Evolutionary conservation across 2,329 filamentous ascomycete species (phyloP).

Genomic region (Aspergillus versicolor): DNA sequence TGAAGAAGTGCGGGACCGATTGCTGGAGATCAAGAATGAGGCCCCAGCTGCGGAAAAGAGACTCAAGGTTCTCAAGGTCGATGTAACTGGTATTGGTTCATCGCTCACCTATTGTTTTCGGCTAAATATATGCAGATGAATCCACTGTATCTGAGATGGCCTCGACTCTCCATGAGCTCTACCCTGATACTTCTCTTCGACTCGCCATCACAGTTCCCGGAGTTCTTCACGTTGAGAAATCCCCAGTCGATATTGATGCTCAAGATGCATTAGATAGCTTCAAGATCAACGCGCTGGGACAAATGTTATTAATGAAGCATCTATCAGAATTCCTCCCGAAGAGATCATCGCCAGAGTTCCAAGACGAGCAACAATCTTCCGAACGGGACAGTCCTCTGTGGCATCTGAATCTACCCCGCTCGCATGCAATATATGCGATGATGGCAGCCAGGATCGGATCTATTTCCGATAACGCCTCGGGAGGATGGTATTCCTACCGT

Average conservation of each 20-base stretch:
- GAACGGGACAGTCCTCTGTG: slow-evolving; percentile 12
- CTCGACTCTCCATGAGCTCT: slow-evolving; percentile 53
- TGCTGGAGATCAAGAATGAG: slow-evolving; percentile 49
- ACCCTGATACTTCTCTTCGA: slow-evolving; percentile 61
- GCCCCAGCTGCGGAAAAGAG: slow-evolving; percentile 44
- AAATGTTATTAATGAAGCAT: slow-evolving; percentile 74
- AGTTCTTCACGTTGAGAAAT: slow-evolving; percentile 71
- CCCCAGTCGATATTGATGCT: slow-evolving; percentile 63
- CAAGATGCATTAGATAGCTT: slow-evolving; percentile 66
- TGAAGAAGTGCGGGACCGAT: slow-evolving; percentile 47
- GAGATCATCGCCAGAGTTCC: slow-evolving; percentile 48
- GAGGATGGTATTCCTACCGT: slow-evolving; percentile 82
- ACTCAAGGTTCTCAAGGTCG: slow-evolving; percentile 54
- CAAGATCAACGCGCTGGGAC: slow-evolving; percentile 70
- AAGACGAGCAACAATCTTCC: background rate
- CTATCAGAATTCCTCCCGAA: slow-evolving; percentile 68
- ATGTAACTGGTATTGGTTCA: slow-evolving; percentile 54
- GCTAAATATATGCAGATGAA: slow-evolving; percentile 53
- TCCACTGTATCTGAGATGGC: slow-evolving; percentile 58
- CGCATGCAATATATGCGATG: slow-evolving; percentile 65
- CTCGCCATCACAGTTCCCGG: slow-evolving; percentile 70
- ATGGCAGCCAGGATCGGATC: slow-evolving; percentile 78
- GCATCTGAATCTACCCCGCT: slow-evolving; percentile 40
- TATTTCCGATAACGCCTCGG: slow-evolving; percentile 68
- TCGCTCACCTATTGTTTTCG: too few species aligned